Evolutionary conservation across 352 stramenopile genomes (phyloP).

Genomic region (Phytophthora kernoviae): DNA sequence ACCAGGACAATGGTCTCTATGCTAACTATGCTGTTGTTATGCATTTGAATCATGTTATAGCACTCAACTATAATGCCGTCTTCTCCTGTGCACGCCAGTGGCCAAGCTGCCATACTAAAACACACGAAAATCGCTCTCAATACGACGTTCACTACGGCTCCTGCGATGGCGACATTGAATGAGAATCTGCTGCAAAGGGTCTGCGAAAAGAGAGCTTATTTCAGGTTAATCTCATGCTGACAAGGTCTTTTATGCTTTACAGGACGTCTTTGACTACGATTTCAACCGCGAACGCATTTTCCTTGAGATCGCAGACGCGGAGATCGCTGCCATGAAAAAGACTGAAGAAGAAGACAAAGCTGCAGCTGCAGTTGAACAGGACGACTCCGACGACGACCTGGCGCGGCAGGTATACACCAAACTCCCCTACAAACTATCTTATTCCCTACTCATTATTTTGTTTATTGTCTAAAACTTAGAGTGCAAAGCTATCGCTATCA

Average conservation of each 20-base stretch:
- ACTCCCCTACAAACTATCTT: slow-evolving; percentile 2
- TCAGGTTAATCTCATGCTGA: neutral
- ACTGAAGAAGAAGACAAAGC: slow-evolving; percentile 33
- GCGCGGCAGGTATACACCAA: slow-evolving; percentile 39
- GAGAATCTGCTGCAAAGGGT: slow-evolving; percentile 70
- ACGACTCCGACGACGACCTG: slow-evolving; percentile 46
- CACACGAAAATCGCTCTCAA: slow-evolving; percentile 65
- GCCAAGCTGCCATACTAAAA: slow-evolving; percentile 41
- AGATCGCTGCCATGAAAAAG: slow-evolving; percentile 59
- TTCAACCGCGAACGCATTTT: slow-evolving; percentile 73
- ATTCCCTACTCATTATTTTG: neutral
- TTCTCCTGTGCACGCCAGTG: slow-evolving; percentile 35
- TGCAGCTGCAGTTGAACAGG: slow-evolving; percentile 22
- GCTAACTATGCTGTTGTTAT: neutral
- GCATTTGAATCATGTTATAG: neutral
- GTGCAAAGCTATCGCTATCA: slow-evolving; percentile 47
- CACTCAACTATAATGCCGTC: slow-evolving; percentile 27
- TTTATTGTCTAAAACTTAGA: slow-evolving; percentile 15
- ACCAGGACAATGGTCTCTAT: neutral
- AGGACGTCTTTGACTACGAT: slow-evolving; percentile 81
- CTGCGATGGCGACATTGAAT: slow-evolving; percentile 46
- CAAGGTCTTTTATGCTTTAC: neutral
- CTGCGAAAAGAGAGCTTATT: neutral
- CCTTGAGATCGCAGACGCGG: slow-evolving; percentile 64
- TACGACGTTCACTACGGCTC: slow-evolving; percentile 46